Evolutionary conservation across 1,284 basidiomycete genomes (phyloP).

Genomic region (Xerocomus minutiporus): DNA sequence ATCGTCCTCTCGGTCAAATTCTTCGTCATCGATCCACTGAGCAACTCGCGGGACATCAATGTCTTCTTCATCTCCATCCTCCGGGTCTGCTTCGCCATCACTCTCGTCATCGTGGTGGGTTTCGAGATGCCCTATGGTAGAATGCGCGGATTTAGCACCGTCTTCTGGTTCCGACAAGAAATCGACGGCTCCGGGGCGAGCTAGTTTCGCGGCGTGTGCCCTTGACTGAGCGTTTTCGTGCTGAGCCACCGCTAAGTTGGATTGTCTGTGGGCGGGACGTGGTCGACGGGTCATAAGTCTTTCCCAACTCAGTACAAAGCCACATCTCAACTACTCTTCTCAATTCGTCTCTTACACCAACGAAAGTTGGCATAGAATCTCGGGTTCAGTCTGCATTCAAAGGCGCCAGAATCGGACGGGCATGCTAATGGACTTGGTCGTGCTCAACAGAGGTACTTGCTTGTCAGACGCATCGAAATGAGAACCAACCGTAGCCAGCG

Average conservation of each 20-base stretch:
- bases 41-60: slow-evolving; percentile 47
- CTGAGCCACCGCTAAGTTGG: not conserved
- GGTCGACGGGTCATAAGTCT: slow-evolving; percentile 13
- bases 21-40: slow-evolving; percentile 57
- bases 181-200: slow-evolving; percentile 17
- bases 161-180: slow-evolving; percentile 16
- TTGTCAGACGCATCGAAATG: no score
- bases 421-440: no score
- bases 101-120: not conserved
- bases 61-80: slow-evolving; percentile 26
- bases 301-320: no score
- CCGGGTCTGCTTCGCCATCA: not conserved
- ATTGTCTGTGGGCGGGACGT: not conserved
- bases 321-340: no score
- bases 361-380: no score
- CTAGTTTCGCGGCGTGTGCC: slow-evolving; percentile 1
- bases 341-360: no score
- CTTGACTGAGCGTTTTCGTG: slow-evolving; percentile 2
- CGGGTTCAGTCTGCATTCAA: no score
- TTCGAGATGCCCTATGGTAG: not conserved
- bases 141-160: not conserved
- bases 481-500: no score
- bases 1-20: slow-evolving; percentile 28
- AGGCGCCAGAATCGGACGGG: no score
- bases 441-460: no score